Percentiles rank a stretch among this genome's conserved stretches.
phyloP scores from a whole-genome alignment of 108 stramenopile species.

The Phaeodactylum tricornutum region DNA sequence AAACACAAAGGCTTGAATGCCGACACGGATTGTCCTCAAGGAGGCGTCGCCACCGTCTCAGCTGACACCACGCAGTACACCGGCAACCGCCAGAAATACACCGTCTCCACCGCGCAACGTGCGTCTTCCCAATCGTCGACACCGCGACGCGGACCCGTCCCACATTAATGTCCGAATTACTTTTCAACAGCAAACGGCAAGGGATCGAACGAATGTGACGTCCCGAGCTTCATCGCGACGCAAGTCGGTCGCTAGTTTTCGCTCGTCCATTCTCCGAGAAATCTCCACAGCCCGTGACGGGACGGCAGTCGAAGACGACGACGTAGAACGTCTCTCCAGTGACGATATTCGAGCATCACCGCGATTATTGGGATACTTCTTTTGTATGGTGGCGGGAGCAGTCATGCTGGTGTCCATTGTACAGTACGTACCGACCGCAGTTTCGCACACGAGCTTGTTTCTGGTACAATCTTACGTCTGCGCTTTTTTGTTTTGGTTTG shows the following conservation, averaged over 20 bases:
- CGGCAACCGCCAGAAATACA: too few species aligned
- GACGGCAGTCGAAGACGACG: not conserved
- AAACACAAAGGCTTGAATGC: too few species aligned
- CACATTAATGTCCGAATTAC: too few species aligned
- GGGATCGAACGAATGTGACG: too few species aligned
- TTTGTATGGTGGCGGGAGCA: constrained; percentile 21
- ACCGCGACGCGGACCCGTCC: too few species aligned
- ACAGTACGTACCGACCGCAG: constrained; percentile 8
- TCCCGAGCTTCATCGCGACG: not conserved
- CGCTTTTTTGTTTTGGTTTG: not conserved
- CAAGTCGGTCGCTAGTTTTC: constrained; percentile 2
- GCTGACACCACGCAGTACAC: too few species aligned
- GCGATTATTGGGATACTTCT: constrained; percentile 39
- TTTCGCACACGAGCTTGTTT: not conserved
- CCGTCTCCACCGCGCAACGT: too few species aligned
- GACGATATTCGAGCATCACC: constrained; percentile 43
- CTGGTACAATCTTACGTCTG: not conserved
- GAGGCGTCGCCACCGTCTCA: too few species aligned
- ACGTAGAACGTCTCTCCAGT: constrained; percentile 9
- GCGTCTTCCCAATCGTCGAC: too few species aligned
- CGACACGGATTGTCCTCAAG: too few species aligned
- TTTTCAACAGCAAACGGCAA: not conserved
- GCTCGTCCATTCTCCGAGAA: constrained; percentile 5
- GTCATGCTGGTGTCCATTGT: constrained; percentile 32
- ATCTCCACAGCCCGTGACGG: not conserved